Base-by-base conservation (phyloP, 345 rosid species). In the Camelina neglecta region DNA sequence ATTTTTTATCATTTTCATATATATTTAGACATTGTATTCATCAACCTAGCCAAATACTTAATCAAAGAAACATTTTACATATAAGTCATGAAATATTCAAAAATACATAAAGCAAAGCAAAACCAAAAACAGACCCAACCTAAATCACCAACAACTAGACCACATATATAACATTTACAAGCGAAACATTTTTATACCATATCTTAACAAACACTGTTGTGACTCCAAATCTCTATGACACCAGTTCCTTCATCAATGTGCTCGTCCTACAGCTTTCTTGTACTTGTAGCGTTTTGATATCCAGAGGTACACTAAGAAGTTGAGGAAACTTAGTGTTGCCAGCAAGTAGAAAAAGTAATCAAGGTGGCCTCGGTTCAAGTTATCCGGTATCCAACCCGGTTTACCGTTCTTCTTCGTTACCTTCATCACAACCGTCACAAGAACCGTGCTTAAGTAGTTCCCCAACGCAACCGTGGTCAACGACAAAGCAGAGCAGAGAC, bases 281-380 rank as follows among this genome's bases (percentile, higher is more conserved):
- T 90, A 93, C 6, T 84, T 88, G 69, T 83, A 91, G 65, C 94
- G 81, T 49, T 80, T 90, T 0, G 98, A 79, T 20, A 94, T 90
- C 88, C 86, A 86, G 1, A 94, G 84, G 73, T 89, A 92, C 1
- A 85, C 86, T 1, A 85, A 1, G 82, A 94, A 94, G 81, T 94
- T 94, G n/a, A 92, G 49, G 57, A 90, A 44, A 62, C 97, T 91
- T 21, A 91, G 87, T 62, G 70, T 50, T 0, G 98, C 89, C 31
- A 91, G 60, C 21, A 93, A 85, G 89, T 96, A 84, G 80, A 79
- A 86, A 24, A 76, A 86, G 74, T 86, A 83, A 60, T 84, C 80
- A 11, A 83, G 83, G 69, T 75, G 83, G 0, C 81, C 85, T 41
- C 29, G 58, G 77, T 84, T 86, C 82, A 86, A 69, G 65, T 86